phyloP scores from a whole-genome alignment of 257 asterid genomes.

The Nemophila menziesii region DNA sequence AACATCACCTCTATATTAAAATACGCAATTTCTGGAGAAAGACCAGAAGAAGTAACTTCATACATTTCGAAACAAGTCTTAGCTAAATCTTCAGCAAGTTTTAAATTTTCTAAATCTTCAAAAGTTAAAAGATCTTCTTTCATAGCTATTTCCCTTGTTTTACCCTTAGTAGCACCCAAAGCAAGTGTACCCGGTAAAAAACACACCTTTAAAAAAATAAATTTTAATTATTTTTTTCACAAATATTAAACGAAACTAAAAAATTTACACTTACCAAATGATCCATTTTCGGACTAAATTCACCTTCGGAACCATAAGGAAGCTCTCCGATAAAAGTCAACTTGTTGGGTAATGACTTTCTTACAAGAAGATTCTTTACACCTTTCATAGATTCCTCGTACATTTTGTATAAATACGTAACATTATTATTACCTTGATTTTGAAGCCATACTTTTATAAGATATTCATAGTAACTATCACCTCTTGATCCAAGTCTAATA shows the following conservation, averaged over 20 bases:
- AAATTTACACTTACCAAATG: conserved; percentile 63
- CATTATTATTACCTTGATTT: conserved; percentile 42
- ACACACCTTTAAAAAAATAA: conserved; percentile 57
- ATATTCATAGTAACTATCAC: conserved; percentile 96
- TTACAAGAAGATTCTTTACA: conserved; percentile 71
- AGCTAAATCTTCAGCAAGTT: conserved; percentile 89
- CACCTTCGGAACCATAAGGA: conserved; percentile 63
- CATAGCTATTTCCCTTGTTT: conserved; percentile 65
- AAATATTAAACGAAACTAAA: conserved; percentile 7
- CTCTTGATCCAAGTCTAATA: conserved; percentile 96
- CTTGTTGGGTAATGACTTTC: conserved; percentile 69
- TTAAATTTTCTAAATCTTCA: conserved; percentile 80
- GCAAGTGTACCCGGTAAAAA: conserved; percentile 97
- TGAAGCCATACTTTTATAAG: conserved; percentile 94
- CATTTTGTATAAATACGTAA: conserved; percentile 70
- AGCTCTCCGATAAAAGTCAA: conserved; percentile 89
- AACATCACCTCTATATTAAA: conserved; percentile 80
- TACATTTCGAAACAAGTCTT: conserved; percentile 82
- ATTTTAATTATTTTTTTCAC: too few species aligned
- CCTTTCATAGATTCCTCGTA: conserved; percentile 80
- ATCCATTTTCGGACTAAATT: conserved; percentile 95
- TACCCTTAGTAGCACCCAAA: conserved; percentile 91
- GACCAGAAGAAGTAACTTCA: conserved; percentile 82
- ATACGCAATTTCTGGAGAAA: conserved; percentile 91
- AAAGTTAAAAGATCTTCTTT: conserved; percentile 54